Conservation (phyloP, 768 basidiomycete species). For the Pulveroboletus sp. region DNA sequence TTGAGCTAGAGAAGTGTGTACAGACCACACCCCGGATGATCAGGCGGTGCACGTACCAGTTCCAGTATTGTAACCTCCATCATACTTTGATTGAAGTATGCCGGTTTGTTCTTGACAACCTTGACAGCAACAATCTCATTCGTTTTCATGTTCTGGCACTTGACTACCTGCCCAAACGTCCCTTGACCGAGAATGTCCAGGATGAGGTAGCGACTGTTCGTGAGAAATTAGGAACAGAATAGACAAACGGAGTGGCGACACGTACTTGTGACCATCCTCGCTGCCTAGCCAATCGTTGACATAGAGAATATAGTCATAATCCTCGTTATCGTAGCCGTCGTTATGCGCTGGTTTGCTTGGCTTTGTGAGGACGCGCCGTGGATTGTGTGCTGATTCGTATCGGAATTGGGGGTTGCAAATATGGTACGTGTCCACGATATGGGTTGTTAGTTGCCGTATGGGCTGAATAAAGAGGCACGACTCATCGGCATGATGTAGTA, state of each 20-base stretch:
- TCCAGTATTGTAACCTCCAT: constrained; percentile 99
- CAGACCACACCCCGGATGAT: neutral
- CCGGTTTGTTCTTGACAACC: constrained; percentile 99
- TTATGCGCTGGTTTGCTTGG: constrained; percentile 95
- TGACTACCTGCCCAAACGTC: constrained; percentile 98
- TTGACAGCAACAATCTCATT: constrained; percentile 99
- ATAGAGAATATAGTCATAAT: constrained; percentile 98
- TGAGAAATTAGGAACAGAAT: constrained; percentile 8
- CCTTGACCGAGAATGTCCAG: constrained; percentile 98
- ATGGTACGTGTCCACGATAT: constrained; percentile 85
- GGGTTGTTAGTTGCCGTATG: constrained; percentile 70
- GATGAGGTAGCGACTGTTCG: constrained; percentile 76
- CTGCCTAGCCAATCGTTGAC: constrained; percentile 97
- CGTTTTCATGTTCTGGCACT: constrained; percentile 99
- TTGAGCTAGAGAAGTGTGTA: constrained; percentile 62
- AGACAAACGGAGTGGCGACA: constrained; percentile 12
- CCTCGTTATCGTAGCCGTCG: constrained; percentile 97
- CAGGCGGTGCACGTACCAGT: constrained; percentile 56
- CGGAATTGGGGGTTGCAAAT: constrained; percentile 94
- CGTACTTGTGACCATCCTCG: constrained; percentile 93
- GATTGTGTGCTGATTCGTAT: constrained; percentile 93
- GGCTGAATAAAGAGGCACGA: constrained; percentile 34
- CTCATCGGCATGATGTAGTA: constrained; percentile 7
- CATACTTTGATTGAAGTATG: constrained; percentile 99
- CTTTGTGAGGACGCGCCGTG: constrained; percentile 93